Conservation (phyloP, 257 asterid species). For the Penstemon barbatus region DNA sequence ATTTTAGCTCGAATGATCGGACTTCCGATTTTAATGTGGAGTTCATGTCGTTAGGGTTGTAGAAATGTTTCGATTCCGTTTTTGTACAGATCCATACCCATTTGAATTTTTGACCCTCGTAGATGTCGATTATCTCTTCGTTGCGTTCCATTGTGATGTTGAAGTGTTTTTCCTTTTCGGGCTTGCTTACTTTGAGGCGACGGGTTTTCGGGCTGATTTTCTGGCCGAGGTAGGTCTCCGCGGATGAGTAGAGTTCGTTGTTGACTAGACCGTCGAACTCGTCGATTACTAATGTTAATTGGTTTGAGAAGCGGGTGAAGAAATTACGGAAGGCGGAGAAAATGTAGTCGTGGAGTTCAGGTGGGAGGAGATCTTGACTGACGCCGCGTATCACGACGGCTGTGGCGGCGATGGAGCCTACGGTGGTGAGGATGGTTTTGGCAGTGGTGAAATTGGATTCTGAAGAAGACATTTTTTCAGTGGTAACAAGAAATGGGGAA, state of each 20-base stretch:
- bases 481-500: too few relatives aligned
- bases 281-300: constrained; percentile 54
- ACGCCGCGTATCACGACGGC: constrained; percentile 52
- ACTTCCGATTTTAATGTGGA: constrained; percentile 43
- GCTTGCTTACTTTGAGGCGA: constrained; percentile 56
- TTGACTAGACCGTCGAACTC: constrained; percentile 50
- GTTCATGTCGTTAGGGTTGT: constrained; percentile 43
- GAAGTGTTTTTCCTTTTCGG: constrained; percentile 44
- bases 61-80: constrained; percentile 25
- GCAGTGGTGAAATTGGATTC: constrained; percentile 47
- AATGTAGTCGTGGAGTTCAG: constrained; percentile 45
- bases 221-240: constrained; percentile 51
- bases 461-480: constrained; percentile 3
- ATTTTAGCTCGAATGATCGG: constrained; percentile 59
- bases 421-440: constrained; percentile 47
- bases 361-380: constrained; percentile 41
- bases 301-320: constrained; percentile 44
- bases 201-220: constrained; percentile 45
- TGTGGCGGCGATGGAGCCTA: constrained; percentile 58
- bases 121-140: constrained; percentile 43
- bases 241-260: constrained; percentile 63
- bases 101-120: constrained; percentile 40
- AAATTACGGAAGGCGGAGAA: constrained; percentile 39
- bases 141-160: constrained; percentile 44
- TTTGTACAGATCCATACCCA: constrained; percentile 53